A percentile compares a stretch with the other conserved stretches of the same genome.
These are phyloP conservation scores for Ganoderma leucocontextum DNA, from an alignment of 1,284 basidiomycete species.

Conservation along the genomic window DNA sequence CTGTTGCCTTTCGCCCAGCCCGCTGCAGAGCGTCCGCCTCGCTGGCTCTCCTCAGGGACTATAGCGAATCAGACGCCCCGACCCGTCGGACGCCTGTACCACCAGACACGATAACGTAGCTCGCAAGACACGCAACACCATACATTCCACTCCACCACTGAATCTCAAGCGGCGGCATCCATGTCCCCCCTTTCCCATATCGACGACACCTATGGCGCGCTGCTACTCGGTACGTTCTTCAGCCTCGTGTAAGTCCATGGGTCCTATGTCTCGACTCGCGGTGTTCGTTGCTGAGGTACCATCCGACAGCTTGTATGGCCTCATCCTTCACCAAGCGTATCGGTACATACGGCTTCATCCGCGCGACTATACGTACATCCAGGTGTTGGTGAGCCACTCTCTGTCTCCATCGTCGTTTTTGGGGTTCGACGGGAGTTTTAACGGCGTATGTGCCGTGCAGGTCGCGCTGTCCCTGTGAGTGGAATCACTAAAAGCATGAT, in stretches of 20 bases:
- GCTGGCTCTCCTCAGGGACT: too few species aligned
- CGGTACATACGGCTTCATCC: conserved; percentile 7
- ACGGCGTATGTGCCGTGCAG: neutral
- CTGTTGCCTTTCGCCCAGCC: too few species aligned
- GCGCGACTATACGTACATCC: neutral
- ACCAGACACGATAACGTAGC: neutral
- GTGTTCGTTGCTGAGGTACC: neutral
- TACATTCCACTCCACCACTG: too few species aligned
- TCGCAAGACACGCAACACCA: neutral
- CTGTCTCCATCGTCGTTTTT: neutral
- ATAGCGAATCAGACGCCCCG: too few species aligned
- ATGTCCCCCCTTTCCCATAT: neutral
- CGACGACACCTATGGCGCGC: neutral
- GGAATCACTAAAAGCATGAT: neutral
- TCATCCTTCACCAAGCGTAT: conserved; percentile 1
- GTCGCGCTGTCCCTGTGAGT: neutral
- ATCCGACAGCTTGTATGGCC: neutral
- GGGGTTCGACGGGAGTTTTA: too few species aligned
- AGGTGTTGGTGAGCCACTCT: neutral
- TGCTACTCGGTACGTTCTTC: conserved; percentile 3
- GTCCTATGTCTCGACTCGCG: neutral
- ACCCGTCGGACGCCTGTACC: too few species aligned
- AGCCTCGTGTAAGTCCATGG: neutral
- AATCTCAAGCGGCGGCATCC: too few species aligned
- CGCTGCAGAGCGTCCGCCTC: too few species aligned